These are phyloP conservation scores for Steccherinum ochraceum DNA, from an alignment of 768 basidiomycete species.

Conservation along the genomic window DNA sequence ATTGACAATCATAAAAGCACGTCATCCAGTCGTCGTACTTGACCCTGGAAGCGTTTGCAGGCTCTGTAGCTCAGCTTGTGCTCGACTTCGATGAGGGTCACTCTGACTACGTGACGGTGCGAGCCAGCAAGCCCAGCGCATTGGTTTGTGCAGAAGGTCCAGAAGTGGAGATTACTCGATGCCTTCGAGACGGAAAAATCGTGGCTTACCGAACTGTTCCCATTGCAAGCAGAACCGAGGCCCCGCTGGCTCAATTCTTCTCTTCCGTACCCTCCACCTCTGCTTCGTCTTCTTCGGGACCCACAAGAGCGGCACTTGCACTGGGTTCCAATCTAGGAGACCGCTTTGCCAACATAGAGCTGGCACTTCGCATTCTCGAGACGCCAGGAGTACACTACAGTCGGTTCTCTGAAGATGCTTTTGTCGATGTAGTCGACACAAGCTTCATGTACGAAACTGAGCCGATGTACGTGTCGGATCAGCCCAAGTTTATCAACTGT, in stretches of 20 bases:
- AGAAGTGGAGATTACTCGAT: conserved; percentile 54
- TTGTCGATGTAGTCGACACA: conserved; percentile 50
- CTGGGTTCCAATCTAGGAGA: conserved; percentile 92
- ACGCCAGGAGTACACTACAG: conserved; percentile 27
- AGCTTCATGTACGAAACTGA: conserved; percentile 91
- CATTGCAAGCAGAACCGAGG: background rate
- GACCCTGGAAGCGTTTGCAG: conserved; percentile 69
- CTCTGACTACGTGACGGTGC: conserved; percentile 37
- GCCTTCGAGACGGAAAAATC: conserved; percentile 28
- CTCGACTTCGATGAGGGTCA: conserved; percentile 26
- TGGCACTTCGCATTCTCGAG: conserved; percentile 69
- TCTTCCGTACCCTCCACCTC: no score
- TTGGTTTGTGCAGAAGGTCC: conserved; percentile 61
- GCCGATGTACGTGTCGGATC: conserved; percentile 94
- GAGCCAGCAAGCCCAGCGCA: conserved; percentile 68
- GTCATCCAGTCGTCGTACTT: conserved; percentile 43
- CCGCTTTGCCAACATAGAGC: conserved; percentile 73
- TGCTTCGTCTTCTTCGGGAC: background rate
- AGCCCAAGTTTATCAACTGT: conserved; percentile 84
- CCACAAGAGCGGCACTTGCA: conserved; percentile 55
- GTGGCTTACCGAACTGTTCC: no score
- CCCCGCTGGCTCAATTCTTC: background rate
- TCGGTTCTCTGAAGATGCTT: conserved; percentile 19
- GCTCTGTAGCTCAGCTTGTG: conserved; percentile 42
- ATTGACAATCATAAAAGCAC: conserved; percentile 28